phyloP scores from a whole-genome alignment of 768 basidiomycete species.

The Rhizopogon rudus region DNA sequence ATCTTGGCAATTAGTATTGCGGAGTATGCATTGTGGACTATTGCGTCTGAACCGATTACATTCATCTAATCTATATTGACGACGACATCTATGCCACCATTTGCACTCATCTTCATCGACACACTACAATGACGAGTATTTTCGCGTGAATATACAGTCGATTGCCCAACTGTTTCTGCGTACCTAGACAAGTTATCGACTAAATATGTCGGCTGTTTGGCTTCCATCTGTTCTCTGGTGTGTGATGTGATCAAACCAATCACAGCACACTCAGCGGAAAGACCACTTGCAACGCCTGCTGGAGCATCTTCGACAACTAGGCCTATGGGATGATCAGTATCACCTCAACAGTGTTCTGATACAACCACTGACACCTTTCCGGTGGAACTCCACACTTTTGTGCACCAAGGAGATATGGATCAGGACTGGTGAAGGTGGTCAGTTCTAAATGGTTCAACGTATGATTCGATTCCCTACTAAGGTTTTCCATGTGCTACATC shows the following conservation, averaged over 20 bases:
- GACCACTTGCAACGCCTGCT: conserved; percentile 74
- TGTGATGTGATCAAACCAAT: conserved; percentile 84
- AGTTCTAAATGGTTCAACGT: background rate
- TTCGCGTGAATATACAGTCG: background rate
- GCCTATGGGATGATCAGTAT: conserved; percentile 33
- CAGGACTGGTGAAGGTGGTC: conserved; percentile 46
- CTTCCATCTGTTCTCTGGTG: conserved; percentile 60
- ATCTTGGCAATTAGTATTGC: background rate
- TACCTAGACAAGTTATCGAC: conserved; percentile 71
- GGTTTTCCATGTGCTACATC: conserved; percentile 84
- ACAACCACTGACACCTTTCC: conserved; percentile 45
- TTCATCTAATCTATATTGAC: conserved; percentile 27
- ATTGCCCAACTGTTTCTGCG: conserved; percentile 8
- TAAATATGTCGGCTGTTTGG: conserved; percentile 59
- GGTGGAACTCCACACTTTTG: conserved; percentile 60
- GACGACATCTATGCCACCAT: conserved; percentile 41
- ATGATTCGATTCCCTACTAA: conserved; percentile 31
- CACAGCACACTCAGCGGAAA: conserved; percentile 79
- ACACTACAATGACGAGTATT: conserved; percentile 10
- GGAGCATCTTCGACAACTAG: conserved; percentile 94
- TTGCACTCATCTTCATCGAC: conserved; percentile 23
- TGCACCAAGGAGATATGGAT: conserved; percentile 89
- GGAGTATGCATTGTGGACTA: background rate
- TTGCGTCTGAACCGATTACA: background rate
- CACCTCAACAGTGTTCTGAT: conserved; percentile 14